Base-by-base conservation (phyloP, 257 asterid genomes). In the Nicotiana paniculata region DNA sequence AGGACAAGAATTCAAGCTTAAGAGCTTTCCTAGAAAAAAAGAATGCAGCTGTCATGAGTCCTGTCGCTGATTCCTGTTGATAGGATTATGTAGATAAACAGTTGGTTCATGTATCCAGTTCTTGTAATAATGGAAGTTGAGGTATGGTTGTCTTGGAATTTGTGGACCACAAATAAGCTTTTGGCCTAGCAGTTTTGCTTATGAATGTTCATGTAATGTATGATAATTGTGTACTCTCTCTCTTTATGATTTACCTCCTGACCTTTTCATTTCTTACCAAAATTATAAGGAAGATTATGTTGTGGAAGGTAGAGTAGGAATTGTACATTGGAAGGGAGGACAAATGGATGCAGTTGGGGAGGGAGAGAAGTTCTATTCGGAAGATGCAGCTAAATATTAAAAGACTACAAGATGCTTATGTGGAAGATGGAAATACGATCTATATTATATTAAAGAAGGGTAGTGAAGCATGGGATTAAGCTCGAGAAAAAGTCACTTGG, bases 1-100 rank as follows among this genome's bases (percentile, higher is more conserved):
- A 87, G 17, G 88, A 87, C 48, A 90, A 89, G 79, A 82, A 90
- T 77, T 39, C 51, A 82, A 85, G 83, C 62, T 82, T 89, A 86
- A 79, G 65, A 83, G 88, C 89, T 82, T 77, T 89, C 83, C 83
- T 90, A 79, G 85, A 85, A 75, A 65, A 83, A 67, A 87, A 69
- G 1, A 86, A 88, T 88, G 24, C 77, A 65, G 77, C 61, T 24
- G 61, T 18, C 26, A 48, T 46, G 79, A 72, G 10, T 48, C 24
- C 37, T 13, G 61, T 72, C 26, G 4, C 62, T 21, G n/a, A 46
- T 48, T 13, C 61, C 39, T 72, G 1, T 46, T 10, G 24, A 72
- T 65, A 72, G 37, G 62, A 12, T 46, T 43, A 24, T 13, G 61
- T 46, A 48, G 39, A 72, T 46, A 46, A 72, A 51, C 61, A 21